Conservation (phyloP, 2,329 filamentous ascomycete genomes). For the Diaporthe vexans region DNA sequence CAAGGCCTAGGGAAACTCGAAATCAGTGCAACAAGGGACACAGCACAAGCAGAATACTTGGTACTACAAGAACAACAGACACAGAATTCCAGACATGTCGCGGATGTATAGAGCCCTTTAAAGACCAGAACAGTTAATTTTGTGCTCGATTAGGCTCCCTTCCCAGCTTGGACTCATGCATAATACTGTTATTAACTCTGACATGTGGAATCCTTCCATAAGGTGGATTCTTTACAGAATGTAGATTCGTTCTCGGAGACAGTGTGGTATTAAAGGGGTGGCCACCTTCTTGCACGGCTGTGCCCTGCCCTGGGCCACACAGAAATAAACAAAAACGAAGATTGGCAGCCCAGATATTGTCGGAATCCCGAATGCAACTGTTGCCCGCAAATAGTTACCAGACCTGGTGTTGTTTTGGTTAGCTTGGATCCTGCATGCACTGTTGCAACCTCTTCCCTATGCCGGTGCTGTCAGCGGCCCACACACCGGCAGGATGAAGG, state of each 20-base stretch:
- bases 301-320: background rate
- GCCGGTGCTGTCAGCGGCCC: background rate
- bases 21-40: background rate
- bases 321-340: background rate
- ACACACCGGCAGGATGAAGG: background rate
- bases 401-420: background rate
- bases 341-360: background rate
- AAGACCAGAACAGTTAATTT: background rate
- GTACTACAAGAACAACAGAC: background rate
- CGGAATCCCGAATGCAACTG: background rate
- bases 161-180: background rate
- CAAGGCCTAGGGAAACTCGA: background rate
- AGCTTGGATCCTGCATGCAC: background rate
- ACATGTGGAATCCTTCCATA: background rate
- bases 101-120: background rate
- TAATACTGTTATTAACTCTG: background rate
- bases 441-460: background rate
- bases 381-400: background rate
- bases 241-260: background rate
- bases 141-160: background rate
- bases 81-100: background rate
- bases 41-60: background rate
- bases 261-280: background rate
- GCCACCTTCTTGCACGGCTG: slow-evolving; percentile 1
- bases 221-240: slow-evolving; percentile 1